Evolutionary conservation across 1,284 basidiomycete genomes (phyloP), one percentile per base, ranked within the genome.

Genomic region (Polyporus tsugae): DNA sequence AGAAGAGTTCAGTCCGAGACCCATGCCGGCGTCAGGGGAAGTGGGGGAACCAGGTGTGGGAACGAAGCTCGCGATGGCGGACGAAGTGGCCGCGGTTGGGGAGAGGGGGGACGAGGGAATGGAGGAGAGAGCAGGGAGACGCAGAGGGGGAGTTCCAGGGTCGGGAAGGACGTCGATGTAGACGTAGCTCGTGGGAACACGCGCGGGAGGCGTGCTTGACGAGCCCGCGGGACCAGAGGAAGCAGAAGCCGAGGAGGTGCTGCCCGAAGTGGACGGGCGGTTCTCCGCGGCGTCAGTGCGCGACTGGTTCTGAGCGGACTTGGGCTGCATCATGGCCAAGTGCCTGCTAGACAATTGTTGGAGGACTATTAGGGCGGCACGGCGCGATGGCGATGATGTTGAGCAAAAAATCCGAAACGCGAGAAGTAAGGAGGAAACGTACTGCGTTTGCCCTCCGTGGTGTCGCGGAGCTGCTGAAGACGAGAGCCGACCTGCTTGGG

Each of bases 401-500:
- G 19, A 58, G 55, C 35, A 4, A 58, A 58, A 36, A 58, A 57
- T 52, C 36, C 22, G 42, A n/a, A 22, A 42, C 35, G 52, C 33
- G 46, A 22, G 35, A 19, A 46, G 3, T n/a, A 35, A 44, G 60
- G 39, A 15, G 9, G 35, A 55, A 25, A 75, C 71, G 65, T 76
- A 91, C 90, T 82, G 76, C 86, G 83, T 76, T 90, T 89, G 60
- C 89, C 89, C 69, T 89, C 87, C 71, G 87, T 84, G 6, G 90
- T 90, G 77, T 92, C 90, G 75, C 90, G 83, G 64, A 92, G 84
- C 74, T 92, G 91, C 76, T 92, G 91, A 35, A 92, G 82, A 60
- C 91, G 89, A 72, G 89, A 91, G 67, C 91, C 91, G 59, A 92
- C 91, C 78, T 92, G 91, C 76, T 92, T 92, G 36, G 90, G 86